Conservation (phyloP, 2,329 filamentous ascomycete genomes). For the Escovopsis weberi region DNA sequence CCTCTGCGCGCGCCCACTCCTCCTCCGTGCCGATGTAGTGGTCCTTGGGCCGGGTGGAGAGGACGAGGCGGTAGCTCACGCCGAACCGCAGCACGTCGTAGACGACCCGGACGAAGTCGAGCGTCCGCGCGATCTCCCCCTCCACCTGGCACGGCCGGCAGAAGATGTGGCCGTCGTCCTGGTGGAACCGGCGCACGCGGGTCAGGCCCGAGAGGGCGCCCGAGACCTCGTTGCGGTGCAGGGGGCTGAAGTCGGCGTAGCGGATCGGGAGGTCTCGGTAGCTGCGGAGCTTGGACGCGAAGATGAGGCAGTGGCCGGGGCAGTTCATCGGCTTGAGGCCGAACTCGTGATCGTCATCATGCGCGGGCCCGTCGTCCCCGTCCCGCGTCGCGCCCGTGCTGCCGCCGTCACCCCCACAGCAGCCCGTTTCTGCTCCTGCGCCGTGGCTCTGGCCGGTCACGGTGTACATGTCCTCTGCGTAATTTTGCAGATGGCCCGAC, state of each 20-base stretch:
- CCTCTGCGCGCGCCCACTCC: conserved; percentile 40
- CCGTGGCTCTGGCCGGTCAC: conserved; percentile 39
- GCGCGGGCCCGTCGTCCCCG: no score
- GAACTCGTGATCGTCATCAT: conserved; percentile 50
- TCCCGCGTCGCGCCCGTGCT: conserved; percentile 3
- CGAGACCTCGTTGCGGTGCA: conserved; percentile 78
- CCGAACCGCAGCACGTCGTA: conserved; percentile 58
- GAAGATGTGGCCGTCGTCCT: conserved; percentile 86
- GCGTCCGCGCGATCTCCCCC: conserved; percentile 56
- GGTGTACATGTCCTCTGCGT: conserved; percentile 84
- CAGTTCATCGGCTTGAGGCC: conserved; percentile 91
- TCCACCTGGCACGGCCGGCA: conserved; percentile 64
- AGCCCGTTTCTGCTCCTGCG: conserved; percentile 8
- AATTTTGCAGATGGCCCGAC: conserved; percentile 79
- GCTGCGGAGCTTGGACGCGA: conserved; percentile 56
- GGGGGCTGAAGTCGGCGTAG: conserved; percentile 73
- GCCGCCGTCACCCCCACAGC: conserved; percentile 17
- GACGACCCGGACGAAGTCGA: conserved; percentile 60
- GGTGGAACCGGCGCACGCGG: conserved; percentile 73
- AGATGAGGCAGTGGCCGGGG: conserved; percentile 75
- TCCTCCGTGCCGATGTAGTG: conserved; percentile 62
- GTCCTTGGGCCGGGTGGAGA: conserved; percentile 65
- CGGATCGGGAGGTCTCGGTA: conserved; percentile 72
- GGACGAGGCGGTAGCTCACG: conserved; percentile 52
- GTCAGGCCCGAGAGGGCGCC: conserved; percentile 71